A percentile compares a stretch with the other conserved stretches of the same genome.
Conservation (phyloP, 805 yeast species). For the Candida awuae region DNA sequence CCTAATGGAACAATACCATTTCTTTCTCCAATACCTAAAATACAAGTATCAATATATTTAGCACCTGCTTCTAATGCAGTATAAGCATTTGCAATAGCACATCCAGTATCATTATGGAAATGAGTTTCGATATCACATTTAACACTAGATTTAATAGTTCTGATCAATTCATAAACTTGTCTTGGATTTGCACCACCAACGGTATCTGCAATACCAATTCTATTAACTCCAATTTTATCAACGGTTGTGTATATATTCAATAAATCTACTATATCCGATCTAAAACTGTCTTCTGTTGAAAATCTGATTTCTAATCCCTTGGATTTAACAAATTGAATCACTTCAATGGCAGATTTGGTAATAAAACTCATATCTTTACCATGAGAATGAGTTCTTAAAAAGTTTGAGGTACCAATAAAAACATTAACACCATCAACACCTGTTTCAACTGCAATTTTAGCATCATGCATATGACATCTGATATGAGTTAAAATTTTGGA, state of each 20-base stretch:
- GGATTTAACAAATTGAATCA: conserved; percentile 51
- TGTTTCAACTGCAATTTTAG: conserved; percentile 51
- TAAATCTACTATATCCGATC: conserved; percentile 53
- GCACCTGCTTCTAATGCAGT: conserved; percentile 60
- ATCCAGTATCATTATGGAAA: conserved; percentile 58
- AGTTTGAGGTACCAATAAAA: conserved; percentile 52
- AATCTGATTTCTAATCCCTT: conserved; percentile 54
- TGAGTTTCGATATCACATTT: conserved; percentile 54
- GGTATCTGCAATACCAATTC: conserved; percentile 59
- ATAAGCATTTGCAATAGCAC: conserved; percentile 57
- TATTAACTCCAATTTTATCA: conserved; percentile 52
- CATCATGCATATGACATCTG: conserved; percentile 57
- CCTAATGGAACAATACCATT: conserved; percentile 57
- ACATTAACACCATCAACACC: conserved; percentile 60
- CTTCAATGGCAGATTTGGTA: conserved; percentile 49
- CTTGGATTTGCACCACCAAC: conserved; percentile 60
- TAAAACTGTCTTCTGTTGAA: conserved; percentile 51
- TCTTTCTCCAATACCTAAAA: conserved; percentile 57
- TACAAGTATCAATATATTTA: conserved; percentile 49
- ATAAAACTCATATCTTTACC: conserved; percentile 57
- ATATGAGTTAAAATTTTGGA: conserved; percentile 53
- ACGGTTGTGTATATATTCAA: conserved; percentile 53
- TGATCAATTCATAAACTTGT: conserved; percentile 53
- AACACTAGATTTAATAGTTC: conserved; percentile 49
- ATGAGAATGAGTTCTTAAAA: conserved; percentile 47